Base-by-base conservation (phyloP, 805 yeast species). In the Hyphopichia homilentoma region DNA sequence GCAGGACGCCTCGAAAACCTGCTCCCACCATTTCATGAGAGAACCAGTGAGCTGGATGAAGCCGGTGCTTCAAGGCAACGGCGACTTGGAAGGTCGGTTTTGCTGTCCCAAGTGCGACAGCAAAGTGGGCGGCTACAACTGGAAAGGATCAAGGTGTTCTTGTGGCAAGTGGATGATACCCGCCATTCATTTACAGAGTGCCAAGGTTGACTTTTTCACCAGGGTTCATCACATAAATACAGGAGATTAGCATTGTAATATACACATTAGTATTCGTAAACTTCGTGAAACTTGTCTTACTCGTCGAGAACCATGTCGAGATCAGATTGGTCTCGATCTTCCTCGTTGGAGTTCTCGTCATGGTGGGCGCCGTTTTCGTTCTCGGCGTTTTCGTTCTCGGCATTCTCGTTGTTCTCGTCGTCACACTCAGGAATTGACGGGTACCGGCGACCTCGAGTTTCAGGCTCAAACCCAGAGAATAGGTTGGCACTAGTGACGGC, bases 131-230 rank as follows among this genome's bases (percentile, higher is more conserved):
- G 88, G 86, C 0, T 93, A 88, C 54, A 77, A 81, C 40, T 93
- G 98, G 98, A 84, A 81, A 48, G 98, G 98, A 0, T 78, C 90
- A 2, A 66, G 95, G 47, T 93, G 98, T 57, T 78, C 93, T 36
- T 93, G 98, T 57, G 97, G 97, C 2, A 78, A 77, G 47, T 93
- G 98, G 98, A 81, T 90, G 70, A 74, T 86, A 7, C 98, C 98
- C 0, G 94, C 95, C 1, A 72, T 93, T 38, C 86, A 84, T 54
- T 57, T 93, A 34, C 88, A 81, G 54, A 67, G 79, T 18, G 82
- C 88, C 5, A 84, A 85, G 53, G 90, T 86, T 4, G 97, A 90
- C 52, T 76, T 77, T 38, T 67, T 79, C 32, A 55, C 44, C 25
- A 41, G 27, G 21, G 25, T 29, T 26, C 27, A 9, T 8, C 6